phyloP scores from a whole-genome alignment of 345 rosid species.

The Gossypium raimondii region DNA sequence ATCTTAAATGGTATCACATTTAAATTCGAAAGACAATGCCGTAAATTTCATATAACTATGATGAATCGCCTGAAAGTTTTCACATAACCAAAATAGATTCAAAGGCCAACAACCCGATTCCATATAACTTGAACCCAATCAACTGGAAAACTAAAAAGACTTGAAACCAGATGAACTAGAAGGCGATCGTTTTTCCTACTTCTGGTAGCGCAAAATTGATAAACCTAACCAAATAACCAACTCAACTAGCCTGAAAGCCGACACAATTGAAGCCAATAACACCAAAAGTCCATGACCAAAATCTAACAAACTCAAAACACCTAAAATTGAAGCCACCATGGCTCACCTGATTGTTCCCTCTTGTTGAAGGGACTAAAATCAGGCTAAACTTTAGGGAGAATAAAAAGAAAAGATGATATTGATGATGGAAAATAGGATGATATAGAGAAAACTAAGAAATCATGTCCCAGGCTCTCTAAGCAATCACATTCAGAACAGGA shows the following conservation, averaged over 20 bases:
- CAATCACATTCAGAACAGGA: background rate
- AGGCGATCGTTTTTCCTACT: background rate
- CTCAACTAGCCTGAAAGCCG: background rate
- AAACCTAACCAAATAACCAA: background rate
- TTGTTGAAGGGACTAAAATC: background rate
- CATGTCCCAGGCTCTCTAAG: background rate
- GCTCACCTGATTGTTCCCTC: background rate
- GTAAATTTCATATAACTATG: background rate
- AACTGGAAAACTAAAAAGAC: background rate
- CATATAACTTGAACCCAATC: conserved; percentile 1
- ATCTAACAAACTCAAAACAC: background rate
- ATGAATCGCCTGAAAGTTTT: background rate
- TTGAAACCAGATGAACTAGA: background rate
- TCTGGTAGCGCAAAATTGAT: background rate
- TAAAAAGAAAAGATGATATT: background rate
- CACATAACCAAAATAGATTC: background rate
- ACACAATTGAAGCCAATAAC: background rate
- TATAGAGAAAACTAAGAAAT: background rate
- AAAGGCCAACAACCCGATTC: background rate
- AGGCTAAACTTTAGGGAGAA: background rate
- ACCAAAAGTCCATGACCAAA: background rate
- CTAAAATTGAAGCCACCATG: background rate
- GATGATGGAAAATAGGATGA: background rate
- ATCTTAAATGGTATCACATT: background rate
- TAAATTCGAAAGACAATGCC: background rate